A percentile compares a stretch with the other conserved stretches of the same genome.
Conservation (phyloP, 2,329 filamentous ascomycete species). For the Diaporthe citriasiana region DNA sequence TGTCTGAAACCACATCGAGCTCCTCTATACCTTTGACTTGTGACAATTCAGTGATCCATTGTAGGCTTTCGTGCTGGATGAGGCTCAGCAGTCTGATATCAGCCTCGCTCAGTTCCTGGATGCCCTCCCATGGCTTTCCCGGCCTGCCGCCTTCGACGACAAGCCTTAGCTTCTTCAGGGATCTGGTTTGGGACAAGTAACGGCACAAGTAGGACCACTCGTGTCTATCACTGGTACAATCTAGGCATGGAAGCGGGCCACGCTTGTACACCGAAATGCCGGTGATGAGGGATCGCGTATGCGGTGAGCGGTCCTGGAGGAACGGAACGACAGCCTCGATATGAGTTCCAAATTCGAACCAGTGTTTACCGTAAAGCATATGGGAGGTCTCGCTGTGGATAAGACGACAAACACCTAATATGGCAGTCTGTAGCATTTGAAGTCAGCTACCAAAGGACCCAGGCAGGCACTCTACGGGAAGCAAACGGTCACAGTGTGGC, state of each 20-base stretch:
- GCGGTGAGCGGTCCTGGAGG: constrained; percentile 67
- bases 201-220: constrained; percentile 69
- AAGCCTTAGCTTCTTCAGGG: constrained; percentile 61
- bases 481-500: neutral
- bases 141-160: constrained; percentile 69
- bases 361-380: constrained; percentile 68
- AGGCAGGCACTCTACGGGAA: neutral
- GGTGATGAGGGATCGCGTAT: constrained; percentile 61
- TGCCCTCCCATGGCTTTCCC: constrained; percentile 61
- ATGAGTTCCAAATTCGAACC: constrained; percentile 71
- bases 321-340: constrained; percentile 72
- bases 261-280: constrained; percentile 69
- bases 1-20: constrained; percentile 65
- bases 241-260: constrained; percentile 65
- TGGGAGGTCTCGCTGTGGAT: constrained; percentile 69
- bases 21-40: constrained; percentile 63
- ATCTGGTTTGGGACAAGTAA: constrained; percentile 57
- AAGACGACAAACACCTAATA: constrained; percentile 61
- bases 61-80: constrained; percentile 63
- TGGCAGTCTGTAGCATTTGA: constrained; percentile 48
- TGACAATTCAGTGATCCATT: constrained; percentile 71
- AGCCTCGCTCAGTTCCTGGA: constrained; percentile 58
- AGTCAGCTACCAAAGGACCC: neutral
- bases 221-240: constrained; percentile 62
- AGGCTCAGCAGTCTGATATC: constrained; percentile 63